Conservation (phyloP, 768 basidiomycete species). For the Auricularia sp. region DNA sequence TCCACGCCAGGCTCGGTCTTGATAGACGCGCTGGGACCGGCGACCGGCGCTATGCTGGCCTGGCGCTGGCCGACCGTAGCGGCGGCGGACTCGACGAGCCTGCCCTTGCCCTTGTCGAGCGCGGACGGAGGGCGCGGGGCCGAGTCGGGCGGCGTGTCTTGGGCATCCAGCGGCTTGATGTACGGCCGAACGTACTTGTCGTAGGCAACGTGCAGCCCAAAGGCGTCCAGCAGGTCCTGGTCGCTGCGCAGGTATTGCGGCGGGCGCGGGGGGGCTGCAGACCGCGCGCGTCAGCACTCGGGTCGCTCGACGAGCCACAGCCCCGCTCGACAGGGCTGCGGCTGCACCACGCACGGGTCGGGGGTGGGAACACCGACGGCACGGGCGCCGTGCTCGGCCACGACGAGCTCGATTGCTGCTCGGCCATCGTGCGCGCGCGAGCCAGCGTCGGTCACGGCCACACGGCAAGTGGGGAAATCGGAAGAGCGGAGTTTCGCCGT, state of each 20-base stretch:
- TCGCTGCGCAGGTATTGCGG: conserved; percentile 43
- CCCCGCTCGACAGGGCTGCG: no score
- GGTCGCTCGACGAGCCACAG: no score
- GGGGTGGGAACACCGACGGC: no score
- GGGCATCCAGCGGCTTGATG: conserved; percentile 23
- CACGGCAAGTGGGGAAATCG: no score
- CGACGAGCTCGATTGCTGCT: no score
- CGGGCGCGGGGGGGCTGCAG: background rate
- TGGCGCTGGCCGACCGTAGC: background rate
- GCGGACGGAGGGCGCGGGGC: conserved; percentile 6
- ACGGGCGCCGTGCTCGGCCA: no score
- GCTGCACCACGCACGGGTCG: no score
- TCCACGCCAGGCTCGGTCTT: conserved; percentile 33
- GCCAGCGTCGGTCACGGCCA: no score
- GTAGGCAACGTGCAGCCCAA: conserved; percentile 63
- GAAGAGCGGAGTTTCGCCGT: no score
- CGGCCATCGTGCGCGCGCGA: no score
- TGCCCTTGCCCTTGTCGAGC: conserved; percentile 21
- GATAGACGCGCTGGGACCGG: conserved; percentile 15
- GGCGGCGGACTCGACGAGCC: background rate
- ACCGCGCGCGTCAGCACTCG: background rate
- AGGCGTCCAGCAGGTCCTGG: conserved; percentile 66
- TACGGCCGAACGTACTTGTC: conserved; percentile 68
- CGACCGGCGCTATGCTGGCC: background rate
- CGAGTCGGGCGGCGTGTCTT: conserved; percentile 9